Percentiles rank a stretch among this genome's conserved stretches.
Evolutionary conservation across 805 yeast species (phyloP).

Genomic region (Barnettozyma sucrosica): DNA sequence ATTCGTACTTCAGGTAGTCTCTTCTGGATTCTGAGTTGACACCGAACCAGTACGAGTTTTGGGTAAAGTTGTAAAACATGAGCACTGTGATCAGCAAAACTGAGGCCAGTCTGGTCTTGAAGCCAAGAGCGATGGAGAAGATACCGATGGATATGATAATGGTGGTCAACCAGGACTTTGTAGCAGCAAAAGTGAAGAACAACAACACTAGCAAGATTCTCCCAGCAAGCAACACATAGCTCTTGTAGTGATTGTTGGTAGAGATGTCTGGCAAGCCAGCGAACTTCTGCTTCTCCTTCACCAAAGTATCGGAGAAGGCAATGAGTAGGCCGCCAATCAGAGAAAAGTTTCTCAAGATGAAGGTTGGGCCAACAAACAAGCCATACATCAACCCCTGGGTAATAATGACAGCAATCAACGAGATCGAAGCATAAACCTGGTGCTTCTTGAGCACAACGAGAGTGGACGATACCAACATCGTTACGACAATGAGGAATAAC

Average conservation of each 20-base stretch:
- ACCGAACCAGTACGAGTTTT: constrained; percentile 86
- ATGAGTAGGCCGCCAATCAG: constrained; percentile 89
- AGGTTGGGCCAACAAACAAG: constrained; percentile 69
- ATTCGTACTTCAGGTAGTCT: constrained; percentile 87
- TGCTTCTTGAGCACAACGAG: constrained; percentile 64
- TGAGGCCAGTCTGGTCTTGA: constrained; percentile 87
- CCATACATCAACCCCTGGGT: constrained; percentile 89
- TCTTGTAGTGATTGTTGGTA: constrained; percentile 60
- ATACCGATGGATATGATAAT: constrained; percentile 65
- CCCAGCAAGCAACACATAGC: constrained; percentile 82
- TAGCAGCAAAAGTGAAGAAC: constrained; percentile 78
- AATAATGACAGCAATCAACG: constrained; percentile 64
- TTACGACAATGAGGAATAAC: constrained; percentile 52
- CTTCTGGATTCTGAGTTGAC: constrained; percentile 61
- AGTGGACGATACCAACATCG: constrained; percentile 71
- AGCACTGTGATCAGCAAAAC: constrained; percentile 60
- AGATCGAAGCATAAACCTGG: constrained; percentile 63
- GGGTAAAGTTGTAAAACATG: constrained; percentile 66
- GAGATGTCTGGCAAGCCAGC: constrained; percentile 47
- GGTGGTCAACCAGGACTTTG: constrained; percentile 65
- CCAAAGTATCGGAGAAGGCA: constrained; percentile 81
- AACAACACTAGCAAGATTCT: constrained; percentile 78
- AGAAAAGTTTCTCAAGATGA: constrained; percentile 80
- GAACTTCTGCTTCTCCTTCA: constrained; percentile 58
- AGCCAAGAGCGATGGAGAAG: constrained; percentile 81